Base-by-base conservation (phyloP, 2,329 filamentous ascomycete species). In the Myriosclerotinia duriaeana region DNA sequence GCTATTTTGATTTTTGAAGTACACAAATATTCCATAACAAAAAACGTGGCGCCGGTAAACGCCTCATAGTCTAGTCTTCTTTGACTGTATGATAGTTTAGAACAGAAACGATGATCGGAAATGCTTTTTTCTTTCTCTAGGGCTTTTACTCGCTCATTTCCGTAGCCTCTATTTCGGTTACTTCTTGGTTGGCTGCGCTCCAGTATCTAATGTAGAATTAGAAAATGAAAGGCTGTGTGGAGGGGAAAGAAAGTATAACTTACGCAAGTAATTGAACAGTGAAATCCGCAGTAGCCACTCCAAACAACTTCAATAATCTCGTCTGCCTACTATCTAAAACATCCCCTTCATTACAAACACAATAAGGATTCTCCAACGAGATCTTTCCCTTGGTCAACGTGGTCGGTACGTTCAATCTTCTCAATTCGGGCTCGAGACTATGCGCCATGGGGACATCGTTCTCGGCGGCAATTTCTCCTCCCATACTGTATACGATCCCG, bases 281-380 rank as follows among this genome's bases (percentile, higher is more conserved):
- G 81, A 99, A 99, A 81, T 98, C 93, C 67, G 92, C 91, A 79
- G 95, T 87, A 70, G 91, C 92, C 66, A 97, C 87, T 64, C 92
- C 90, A 80, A 99, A 98, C 74, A 97, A 84, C 86, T 98, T 98
- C 79, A 99, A 79, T 76, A 99, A 81, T 71, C 93, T 89, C 66
- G 95, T 97, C 84, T 99, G 95, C 74, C 94, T 86, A 72, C 91
- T 93, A 79, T 97, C 93, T 72, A 99, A 80, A 54, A 87, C 84
- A 76, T 97, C 87, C 14, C 94, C 95, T 78, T 93, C 89, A 75
- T 87, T 88, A 81, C 94, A 98, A 60, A 99, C 80, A 66, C 79
- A 76, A 60, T 76, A 76, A 80, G 69, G 66, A 65, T 84, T 71
- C 80, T 80, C 67, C 61, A 98, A 82, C 71, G 91, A 87, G 55